Base-by-base conservation (phyloP, 176 grass and related monocot genomes). In the Metroxylon sagu region DNA sequence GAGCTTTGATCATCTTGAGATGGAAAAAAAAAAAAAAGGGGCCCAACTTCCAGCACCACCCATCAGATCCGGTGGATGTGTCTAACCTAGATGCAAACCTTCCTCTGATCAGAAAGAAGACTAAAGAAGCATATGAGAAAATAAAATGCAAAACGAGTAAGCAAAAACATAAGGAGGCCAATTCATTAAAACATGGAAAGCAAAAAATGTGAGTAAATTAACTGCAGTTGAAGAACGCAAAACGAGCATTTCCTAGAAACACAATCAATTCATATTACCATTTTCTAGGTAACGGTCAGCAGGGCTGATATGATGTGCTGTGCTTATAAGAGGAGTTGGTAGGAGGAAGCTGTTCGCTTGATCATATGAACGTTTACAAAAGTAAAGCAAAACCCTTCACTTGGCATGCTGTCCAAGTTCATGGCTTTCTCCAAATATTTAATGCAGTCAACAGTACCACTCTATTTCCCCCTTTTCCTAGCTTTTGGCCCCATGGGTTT, bases 381-480 rank as follows among this genome's bases (percentile, higher is more conserved):
- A 66, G 66, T 31, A 61, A 63, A 57, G 28, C 14, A 19, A 50
- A 57, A 52, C 17, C 52, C 56, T 57, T 17, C 27, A 57, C 57
- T 48, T 19, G n/a, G 59, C 62, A 21, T 27, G 72, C 51, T 65
- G 80, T 6, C 16, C 59, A 18, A 78, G 19, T 26, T 54, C 23
- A 87, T 94, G 89, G 89, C 68, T 43, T 43, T 43, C 10, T 43
- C 35, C 35, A 23, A 23, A 23, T 23, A 23, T 23, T 23, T 23
- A 68, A 27, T 29, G 78, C 77, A 63, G 60, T 77, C 58, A 39
- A 23, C 60, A 58, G 28, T 63, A 18, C 78, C 64, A 48, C 67
- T 85, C 61, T 88, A 54, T 55, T 56, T 79, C 31, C 61, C 71
- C 23, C 39, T 61, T 53, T 74, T 80, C 26, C 25, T 79, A 60